Base-by-base conservation (phyloP, 768 basidiomycete genomes). In the Amanita pseudoporphyria region DNA sequence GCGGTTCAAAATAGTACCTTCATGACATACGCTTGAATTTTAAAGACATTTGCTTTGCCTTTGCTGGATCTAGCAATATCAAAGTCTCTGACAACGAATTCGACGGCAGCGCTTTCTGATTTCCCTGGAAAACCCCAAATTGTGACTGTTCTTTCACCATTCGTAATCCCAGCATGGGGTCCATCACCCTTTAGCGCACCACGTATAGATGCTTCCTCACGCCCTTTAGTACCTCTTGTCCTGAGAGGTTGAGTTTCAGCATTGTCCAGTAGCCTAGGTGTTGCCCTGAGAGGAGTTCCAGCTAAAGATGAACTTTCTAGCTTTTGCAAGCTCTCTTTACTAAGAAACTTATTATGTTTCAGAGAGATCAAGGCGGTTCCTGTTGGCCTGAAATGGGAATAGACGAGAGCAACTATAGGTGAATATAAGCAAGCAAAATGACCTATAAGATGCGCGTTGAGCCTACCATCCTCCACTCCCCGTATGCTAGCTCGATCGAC, bases 111-210 rank as follows among this genome's bases (percentile, higher is more conserved):
- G 3, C 60, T 30, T 1, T 60, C 58, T 0, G 73, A 58, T 55
- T 61, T 78, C 3, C 74, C 76, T 0, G 84, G 82, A 33, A 87
- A 58, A 2, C 86, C 87, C 60, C 68, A 74, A 1, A 86, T 56
- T 5, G 79, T 70, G 19, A 87, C 85, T 45, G 69, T 70, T 53
- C 62, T 77, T 9, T 77, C 79, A 31, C 64, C 62, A 38, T 75
- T 70, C 9, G 62, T 54, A 42, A 79, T 61, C 13, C 75, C 69
- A n/a, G 73, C 84, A 32, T 69, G 70, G 7, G 76, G 72, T 9
- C 80, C 82, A 48, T 68, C 67, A 4, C 73, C 72, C 32, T 46
- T 47, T 18, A 63, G 35, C 1, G 59, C 37, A 1, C 60, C 64
- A 28, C 64, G 52, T 16, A 47, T 47, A 13, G 52, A 58, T 13